Conservation (phyloP, 2,329 filamentous ascomycete species). For the Shiraia bambusicola region DNA sequence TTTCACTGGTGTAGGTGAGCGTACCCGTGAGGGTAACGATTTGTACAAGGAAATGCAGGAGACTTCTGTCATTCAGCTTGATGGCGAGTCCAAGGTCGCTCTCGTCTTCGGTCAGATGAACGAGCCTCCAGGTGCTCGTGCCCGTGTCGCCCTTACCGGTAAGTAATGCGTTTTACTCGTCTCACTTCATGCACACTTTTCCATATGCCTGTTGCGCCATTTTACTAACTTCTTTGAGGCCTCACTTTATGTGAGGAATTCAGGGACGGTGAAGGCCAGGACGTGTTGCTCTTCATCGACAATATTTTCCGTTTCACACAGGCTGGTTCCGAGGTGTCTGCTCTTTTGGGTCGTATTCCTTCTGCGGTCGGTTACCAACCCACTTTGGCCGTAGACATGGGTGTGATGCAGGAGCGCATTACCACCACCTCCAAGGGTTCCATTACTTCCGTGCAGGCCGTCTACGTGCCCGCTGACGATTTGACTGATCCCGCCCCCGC, state of each 20-base stretch:
- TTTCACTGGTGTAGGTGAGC: slow-evolving; percentile 99
- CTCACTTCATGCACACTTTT: neutral
- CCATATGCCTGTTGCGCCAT: no score
- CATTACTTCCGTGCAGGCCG: slow-evolving; percentile 99
- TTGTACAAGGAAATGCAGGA: slow-evolving; percentile 99
- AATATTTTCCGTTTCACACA: slow-evolving; percentile 99
- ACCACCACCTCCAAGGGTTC: slow-evolving; percentile 99
- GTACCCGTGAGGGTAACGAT: slow-evolving; percentile 99
- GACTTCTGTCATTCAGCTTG: slow-evolving; percentile 98
- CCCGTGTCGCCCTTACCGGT: slow-evolving; percentile 98
- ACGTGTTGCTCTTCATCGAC: slow-evolving; percentile 99
- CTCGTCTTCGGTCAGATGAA: slow-evolving; percentile 99
- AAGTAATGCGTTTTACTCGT: no score
- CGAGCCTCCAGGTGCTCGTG: slow-evolving; percentile 98
- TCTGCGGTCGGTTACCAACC: slow-evolving; percentile 97
- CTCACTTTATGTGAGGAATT: slow-evolving; percentile 74
- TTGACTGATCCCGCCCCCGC: slow-evolving; percentile 99
- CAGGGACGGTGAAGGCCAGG: slow-evolving; percentile 77
- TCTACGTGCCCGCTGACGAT: slow-evolving; percentile 99
- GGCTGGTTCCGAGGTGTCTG: slow-evolving; percentile 99
- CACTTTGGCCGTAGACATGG: slow-evolving; percentile 40
- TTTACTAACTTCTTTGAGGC: no score
- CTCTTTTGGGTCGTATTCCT: slow-evolving; percentile 97
- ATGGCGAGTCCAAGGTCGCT: slow-evolving; percentile 99
- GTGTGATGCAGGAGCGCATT: slow-evolving; percentile 91